A percentile compares a stretch with the other conserved stretches of the same genome.
Evolutionary conservation across 2,329 filamentous ascomycete species (phyloP).

Genomic region (Aspergillus sp.): DNA sequence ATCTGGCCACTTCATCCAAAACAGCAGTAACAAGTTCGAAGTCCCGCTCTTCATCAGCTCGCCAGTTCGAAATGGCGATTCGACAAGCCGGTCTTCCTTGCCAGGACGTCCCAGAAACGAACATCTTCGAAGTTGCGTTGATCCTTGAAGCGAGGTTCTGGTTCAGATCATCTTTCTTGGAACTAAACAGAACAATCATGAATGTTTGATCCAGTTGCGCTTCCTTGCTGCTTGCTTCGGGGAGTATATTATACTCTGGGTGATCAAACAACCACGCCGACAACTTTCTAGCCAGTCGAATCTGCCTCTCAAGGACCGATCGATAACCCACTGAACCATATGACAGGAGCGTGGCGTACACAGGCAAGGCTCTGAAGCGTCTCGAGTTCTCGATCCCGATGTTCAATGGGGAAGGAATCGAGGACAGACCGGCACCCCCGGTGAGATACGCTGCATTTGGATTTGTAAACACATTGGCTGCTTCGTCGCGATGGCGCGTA

Average conservation of each 20-base stretch:
- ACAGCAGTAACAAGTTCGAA: slow-evolving; percentile 64
- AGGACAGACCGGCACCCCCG: slow-evolving; percentile 33
- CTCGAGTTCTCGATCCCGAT: slow-evolving; percentile 89
- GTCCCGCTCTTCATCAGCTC: slow-evolving; percentile 68
- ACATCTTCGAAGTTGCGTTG: slow-evolving; percentile 72
- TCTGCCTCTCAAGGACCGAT: slow-evolving; percentile 70
- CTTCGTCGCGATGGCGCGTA: slow-evolving; percentile 60
- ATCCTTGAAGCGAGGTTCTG: slow-evolving; percentile 66
- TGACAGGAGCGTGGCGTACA: slow-evolving; percentile 75
- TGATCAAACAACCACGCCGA: slow-evolving; percentile 63
- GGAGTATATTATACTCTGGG: slow-evolving; percentile 66
- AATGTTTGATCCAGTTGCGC: slow-evolving; percentile 56
- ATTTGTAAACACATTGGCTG: slow-evolving; percentile 72
- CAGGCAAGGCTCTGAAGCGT: slow-evolving; percentile 85
- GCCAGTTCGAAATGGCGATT: slow-evolving; percentile 87
- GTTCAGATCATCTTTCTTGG: slow-evolving; percentile 66
- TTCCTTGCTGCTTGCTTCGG: slow-evolving; percentile 40
- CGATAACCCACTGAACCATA: slow-evolving; percentile 71
- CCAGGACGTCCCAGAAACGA: slow-evolving; percentile 81
- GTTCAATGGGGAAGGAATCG: slow-evolving; percentile 78
- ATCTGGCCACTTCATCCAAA: slow-evolving; percentile 51
- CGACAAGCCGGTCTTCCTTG: slow-evolving; percentile 69
- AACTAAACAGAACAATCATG: slow-evolving; percentile 76
- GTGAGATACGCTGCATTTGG: slow-evolving; percentile 79
- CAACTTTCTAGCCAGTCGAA: slow-evolving; percentile 67